A percentile compares a stretch with the other conserved stretches of the same genome.
phyloP scores from a whole-genome alignment of 148 eudicot species.

The Rheum nobile region DNA sequence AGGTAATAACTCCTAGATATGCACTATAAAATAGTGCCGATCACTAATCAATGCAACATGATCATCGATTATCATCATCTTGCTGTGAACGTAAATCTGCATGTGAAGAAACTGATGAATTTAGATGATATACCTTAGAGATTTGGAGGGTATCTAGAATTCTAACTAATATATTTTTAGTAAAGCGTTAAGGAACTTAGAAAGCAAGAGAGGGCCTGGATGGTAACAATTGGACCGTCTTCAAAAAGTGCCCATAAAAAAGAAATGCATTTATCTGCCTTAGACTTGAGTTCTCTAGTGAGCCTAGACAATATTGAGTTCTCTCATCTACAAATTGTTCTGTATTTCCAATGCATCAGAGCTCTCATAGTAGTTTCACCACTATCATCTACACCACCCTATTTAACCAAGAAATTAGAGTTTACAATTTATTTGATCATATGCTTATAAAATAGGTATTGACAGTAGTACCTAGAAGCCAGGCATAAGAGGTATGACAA shows the following conservation, averaged over 20 bases:
- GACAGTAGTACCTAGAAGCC: constrained; percentile 74
- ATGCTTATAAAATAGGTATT: constrained; percentile 3
- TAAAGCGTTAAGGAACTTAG: neutral
- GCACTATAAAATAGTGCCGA: too few species aligned
- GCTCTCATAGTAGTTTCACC: constrained; percentile 98
- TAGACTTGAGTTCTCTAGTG: constrained; percentile 52
- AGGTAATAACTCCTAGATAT: too few species aligned
- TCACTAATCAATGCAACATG: too few species aligned
- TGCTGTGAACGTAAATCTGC: too few species aligned
- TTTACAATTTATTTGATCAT: neutral
- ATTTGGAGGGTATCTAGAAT: neutral
- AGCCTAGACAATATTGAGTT: constrained; percentile 68
- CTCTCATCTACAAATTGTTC: constrained; percentile 89
- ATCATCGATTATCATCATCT: too few species aligned
- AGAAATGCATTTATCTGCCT: constrained; percentile 71
- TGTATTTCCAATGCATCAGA: constrained; percentile 96
- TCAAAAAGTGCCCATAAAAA: constrained; percentile 88
- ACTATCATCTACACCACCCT: constrained; percentile 96
- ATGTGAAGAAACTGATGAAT: neutral
- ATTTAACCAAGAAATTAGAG: constrained; percentile 13
- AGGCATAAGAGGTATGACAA: too few species aligned
- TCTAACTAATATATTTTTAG: neutral
- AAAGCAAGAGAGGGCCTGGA: too few species aligned
- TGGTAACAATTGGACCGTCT: constrained; percentile 76
- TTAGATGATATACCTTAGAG: neutral